These are phyloP conservation scores for Glycine soja DNA, from an alignment of 306 rosid species.

Conservation along the genomic window DNA sequence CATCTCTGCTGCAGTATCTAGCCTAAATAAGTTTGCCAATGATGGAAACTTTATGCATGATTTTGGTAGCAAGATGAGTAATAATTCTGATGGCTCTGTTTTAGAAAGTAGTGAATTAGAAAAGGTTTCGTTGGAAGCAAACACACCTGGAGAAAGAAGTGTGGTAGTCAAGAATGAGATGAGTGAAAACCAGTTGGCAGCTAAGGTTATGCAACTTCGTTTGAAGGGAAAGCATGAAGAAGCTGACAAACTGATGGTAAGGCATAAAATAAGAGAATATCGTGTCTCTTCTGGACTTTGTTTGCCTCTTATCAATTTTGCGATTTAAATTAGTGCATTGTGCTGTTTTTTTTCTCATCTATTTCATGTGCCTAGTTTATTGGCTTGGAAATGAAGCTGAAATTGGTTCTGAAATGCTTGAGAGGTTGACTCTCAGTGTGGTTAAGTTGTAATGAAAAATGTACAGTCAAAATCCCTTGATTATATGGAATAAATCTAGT, in stretches of 20 bases:
- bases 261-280: conserved; percentile 36
- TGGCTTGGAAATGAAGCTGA: not conserved
- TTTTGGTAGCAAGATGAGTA: conserved; percentile 50
- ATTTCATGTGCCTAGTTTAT: not conserved
- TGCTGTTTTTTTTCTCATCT: not conserved
- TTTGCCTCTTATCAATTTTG: conserved; percentile 2
- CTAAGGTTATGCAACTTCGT: conserved; percentile 95
- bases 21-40: conserved; percentile 72
- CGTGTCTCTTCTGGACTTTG: not conserved
- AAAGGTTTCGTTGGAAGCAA: conserved; percentile 46
- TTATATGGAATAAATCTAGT: not conserved
- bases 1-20: conserved; percentile 74
- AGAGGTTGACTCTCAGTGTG: not conserved
- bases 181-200: conserved; percentile 94
- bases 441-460: not conserved
- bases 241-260: conserved; percentile 83
- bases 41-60: conserved; percentile 77
- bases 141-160: conserved; percentile 49
- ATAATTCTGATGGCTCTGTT: conserved; percentile 50
- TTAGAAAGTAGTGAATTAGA: conserved; percentile 50
- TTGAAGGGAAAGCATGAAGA: conserved; percentile 91
- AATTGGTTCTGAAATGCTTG: not conserved
- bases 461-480: not conserved
- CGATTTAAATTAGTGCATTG: not conserved
- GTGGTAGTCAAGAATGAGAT: conserved; percentile 52